A percentile compares a stretch with the other conserved stretches of the same genome.
Conservation (phyloP, 1,284 basidiomycete species). For the Anthracocystis panici-leucophaei region DNA sequence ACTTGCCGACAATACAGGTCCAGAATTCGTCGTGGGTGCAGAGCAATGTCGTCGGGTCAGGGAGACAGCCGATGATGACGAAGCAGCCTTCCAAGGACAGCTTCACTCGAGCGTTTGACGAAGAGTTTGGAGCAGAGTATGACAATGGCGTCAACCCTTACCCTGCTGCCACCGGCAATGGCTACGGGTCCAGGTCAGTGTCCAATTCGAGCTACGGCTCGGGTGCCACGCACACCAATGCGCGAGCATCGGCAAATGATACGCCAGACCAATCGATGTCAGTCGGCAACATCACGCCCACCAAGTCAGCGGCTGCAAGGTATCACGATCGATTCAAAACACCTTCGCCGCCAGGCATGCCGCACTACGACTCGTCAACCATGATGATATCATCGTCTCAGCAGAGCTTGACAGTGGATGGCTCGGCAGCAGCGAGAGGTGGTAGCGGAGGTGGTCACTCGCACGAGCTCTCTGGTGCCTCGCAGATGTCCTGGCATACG, state of each 20-base stretch:
- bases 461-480: constrained; percentile 37
- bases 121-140: constrained; percentile 43
- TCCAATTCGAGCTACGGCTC: constrained; percentile 26
- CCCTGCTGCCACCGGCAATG: constrained; percentile 27
- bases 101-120: constrained; percentile 50
- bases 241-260: not conserved
- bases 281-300: constrained; percentile 14
- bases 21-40: constrained; percentile 14
- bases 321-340: constrained; percentile 49
- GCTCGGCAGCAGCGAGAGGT: not conserved
- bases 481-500: constrained; percentile 43
- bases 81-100: constrained; percentile 44
- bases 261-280: constrained; percentile 3
- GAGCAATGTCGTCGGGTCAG: not conserved
- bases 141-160: constrained; percentile 19
- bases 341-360: constrained; percentile 15
- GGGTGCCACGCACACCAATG: constrained; percentile 14
- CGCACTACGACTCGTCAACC: constrained; percentile 3
- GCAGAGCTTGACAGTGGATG: constrained; percentile 13
- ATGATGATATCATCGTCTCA: constrained; percentile 9
- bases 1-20: constrained; percentile 33
- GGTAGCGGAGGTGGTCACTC: constrained; percentile 29
- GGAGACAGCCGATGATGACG: constrained; percentile 11
- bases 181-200: constrained; percentile 28
- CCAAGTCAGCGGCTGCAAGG: constrained; percentile 21